These are phyloP conservation scores for Trichoderma harzianum DNA, from an alignment of 2,329 filamentous ascomycete species.

Conservation along the genomic window DNA sequence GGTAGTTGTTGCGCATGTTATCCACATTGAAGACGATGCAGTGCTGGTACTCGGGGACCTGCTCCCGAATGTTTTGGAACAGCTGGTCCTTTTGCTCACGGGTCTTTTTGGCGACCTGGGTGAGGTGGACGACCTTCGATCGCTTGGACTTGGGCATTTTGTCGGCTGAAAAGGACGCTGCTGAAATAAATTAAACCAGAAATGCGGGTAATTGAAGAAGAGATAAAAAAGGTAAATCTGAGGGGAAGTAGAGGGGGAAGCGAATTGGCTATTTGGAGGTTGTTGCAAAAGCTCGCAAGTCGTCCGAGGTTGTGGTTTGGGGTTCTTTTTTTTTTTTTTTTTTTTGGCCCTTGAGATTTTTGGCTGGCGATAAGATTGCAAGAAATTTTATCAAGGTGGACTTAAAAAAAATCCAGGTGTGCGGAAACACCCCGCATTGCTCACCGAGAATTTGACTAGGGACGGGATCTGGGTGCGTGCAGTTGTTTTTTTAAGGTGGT, in stretches of 20 bases:
- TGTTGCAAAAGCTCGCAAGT: background rate
- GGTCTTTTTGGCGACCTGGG: conserved; percentile 87
- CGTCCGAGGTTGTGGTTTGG: background rate
- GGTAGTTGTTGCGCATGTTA: conserved; percentile 96
- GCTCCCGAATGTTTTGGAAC: conserved; percentile 83
- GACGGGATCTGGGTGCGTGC: background rate
- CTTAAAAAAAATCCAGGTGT: conserved; percentile 25
- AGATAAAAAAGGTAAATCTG: background rate
- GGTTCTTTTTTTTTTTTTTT: background rate
- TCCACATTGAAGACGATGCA: conserved; percentile 92
- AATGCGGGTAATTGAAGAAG: background rate
- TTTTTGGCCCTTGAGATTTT: background rate
- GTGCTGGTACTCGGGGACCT: conserved; percentile 79
- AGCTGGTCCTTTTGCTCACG: conserved; percentile 88
- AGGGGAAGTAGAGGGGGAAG: too few relatives aligned
- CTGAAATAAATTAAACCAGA: background rate
- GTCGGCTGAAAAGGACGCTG: conserved; percentile 24
- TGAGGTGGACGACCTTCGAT: conserved; percentile 82
- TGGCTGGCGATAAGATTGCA: conserved; percentile 31
- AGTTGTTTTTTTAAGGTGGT: background rate
- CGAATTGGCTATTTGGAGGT: background rate
- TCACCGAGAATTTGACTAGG: conserved; percentile 22
- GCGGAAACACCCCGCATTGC: conserved; percentile 30
- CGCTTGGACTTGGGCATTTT: conserved; percentile 96
- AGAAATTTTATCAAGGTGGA: conserved; percentile 29